A percentile compares a stretch with the other conserved stretches of the same genome.
Evolutionary conservation across 2,329 filamentous ascomycete genomes (phyloP).

Genomic region (Epicoccum sorghinum): DNA sequence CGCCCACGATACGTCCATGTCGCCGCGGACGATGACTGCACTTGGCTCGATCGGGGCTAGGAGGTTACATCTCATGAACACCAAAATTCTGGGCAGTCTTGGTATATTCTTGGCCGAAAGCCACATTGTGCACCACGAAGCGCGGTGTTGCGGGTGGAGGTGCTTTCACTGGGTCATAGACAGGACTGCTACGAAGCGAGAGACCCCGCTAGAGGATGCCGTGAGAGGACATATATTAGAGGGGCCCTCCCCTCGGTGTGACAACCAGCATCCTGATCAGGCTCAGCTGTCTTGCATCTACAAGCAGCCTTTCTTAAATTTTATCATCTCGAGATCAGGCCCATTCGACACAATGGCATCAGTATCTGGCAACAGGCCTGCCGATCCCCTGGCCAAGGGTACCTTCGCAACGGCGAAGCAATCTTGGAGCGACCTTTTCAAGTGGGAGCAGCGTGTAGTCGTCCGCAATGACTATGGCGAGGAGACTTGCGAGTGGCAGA

Average conservation of each 20-base stretch:
- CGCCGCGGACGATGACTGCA: slow-evolving; percentile 32
- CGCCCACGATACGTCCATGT: slow-evolving; percentile 21
- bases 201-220: slow-evolving; percentile 14
- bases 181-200: slow-evolving; percentile 21
- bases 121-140: slow-evolving; percentile 25
- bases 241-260: slow-evolving; percentile 12
- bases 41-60: slow-evolving; percentile 30
- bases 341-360: slow-evolving; percentile 33
- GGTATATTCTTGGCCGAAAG: slow-evolving; percentile 40
- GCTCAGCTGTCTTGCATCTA: slow-evolving; percentile 21
- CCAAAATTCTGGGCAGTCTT: slow-evolving; percentile 34
- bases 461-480: slow-evolving; percentile 70
- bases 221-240: slow-evolving; percentile 28
- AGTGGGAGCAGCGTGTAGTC: slow-evolving; percentile 75
- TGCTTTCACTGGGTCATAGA: slow-evolving; percentile 24
- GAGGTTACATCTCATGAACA: slow-evolving; percentile 33
- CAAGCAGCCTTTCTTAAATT: slow-evolving; percentile 13
- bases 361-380: slow-evolving; percentile 54
- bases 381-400: slow-evolving; percentile 72
- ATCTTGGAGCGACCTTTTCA: slow-evolving; percentile 68
- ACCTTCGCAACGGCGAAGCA: slow-evolving; percentile 69
- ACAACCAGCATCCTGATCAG: slow-evolving; percentile 22
- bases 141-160: slow-evolving; percentile 27
- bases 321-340: slow-evolving; percentile 10
- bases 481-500: slow-evolving; percentile 69